Base-by-base conservation (phyloP, 2,329 filamentous ascomycete genomes). In the Cladophialophora exuberans region DNA sequence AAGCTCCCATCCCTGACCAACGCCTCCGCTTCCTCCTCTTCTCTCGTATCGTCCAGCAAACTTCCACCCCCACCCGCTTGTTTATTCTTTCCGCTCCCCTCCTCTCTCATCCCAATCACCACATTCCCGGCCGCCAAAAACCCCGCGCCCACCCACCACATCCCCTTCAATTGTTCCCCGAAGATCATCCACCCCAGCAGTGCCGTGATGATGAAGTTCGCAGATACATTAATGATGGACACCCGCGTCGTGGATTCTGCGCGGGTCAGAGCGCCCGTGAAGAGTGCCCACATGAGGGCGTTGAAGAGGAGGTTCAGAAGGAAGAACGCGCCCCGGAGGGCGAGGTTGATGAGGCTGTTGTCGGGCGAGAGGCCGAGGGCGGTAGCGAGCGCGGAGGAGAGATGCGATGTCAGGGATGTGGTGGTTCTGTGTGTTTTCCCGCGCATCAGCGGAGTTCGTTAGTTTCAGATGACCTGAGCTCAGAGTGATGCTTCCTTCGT, bases 191-290 rank as follows among this genome's bases (percentile, higher is more conserved):
- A 76, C 0, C 83, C 83, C 47, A 85, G 68, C 5, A 85, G 42
- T 0, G 83, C 83, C 1, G 83, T 86, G 45, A 84, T 68, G 57
- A 86, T 73, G 69, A 86, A 86, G 64, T 86, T 86, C 2, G 82
- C 77, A 47, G 79, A 79, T 13, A 84, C 85, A 61, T 86, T 86
- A 52, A 85, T 83, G 57, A 86, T 80, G 47, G 79, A 81, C 52
- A 85, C 83, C 52, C 83, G 82, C 1, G 83, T 83, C 2, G 83
- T 85, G 10, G 81, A 84, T 30, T 78, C 76, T 0, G 79, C 78
- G 15, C 83, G 78, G 0, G 83, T 85, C 13, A 86, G 70, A 11
- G 83, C 83, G 35, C 80, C 77, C 1, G 83, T 86, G 71, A 85
- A 86, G 13, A 86, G 74, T 0, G 80, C 80, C 83, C 83, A 86